phyloP scores from a whole-genome alignment of 805 yeast genomes.

The Cyberlindnera subsufficiens region DNA sequence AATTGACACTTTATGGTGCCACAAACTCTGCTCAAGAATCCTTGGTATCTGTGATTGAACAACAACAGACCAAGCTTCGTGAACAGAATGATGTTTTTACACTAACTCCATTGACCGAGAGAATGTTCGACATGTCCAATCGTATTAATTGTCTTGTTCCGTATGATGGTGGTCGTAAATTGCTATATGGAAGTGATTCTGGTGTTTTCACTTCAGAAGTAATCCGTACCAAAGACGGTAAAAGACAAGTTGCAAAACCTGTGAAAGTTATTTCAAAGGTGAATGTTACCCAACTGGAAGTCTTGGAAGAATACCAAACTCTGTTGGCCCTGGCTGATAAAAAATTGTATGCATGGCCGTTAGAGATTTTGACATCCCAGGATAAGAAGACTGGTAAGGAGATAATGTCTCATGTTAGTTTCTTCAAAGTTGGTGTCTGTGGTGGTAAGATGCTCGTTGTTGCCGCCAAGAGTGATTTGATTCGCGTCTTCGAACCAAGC shows the following conservation, averaged over 20 bases:
- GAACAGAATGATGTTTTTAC: slow-evolving; percentile 76
- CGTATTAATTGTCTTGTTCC: slow-evolving; percentile 89
- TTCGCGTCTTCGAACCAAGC: slow-evolving; percentile 83
- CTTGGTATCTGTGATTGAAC: slow-evolving; percentile 69
- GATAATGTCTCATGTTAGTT: slow-evolving; percentile 79
- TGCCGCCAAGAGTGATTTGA: slow-evolving; percentile 79
- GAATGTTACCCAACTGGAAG: slow-evolving; percentile 85
- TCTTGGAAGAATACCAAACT: slow-evolving; percentile 84
- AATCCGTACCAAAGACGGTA: slow-evolving; percentile 33
- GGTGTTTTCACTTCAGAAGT: slow-evolving; percentile 84
- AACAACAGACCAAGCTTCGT: slow-evolving; percentile 71
- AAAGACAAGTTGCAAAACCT: slow-evolving; percentile 62
- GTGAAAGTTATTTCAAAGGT: slow-evolving; percentile 65
- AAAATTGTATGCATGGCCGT: slow-evolving; percentile 68
- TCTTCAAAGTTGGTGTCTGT: slow-evolving; percentile 90
- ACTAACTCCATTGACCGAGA: slow-evolving; percentile 64
- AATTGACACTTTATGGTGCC: slow-evolving; percentile 36
- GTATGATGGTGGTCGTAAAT: slow-evolving; percentile 88
- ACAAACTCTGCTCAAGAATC: slow-evolving; percentile 62
- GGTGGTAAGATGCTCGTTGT: slow-evolving; percentile 84
- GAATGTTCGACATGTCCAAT: slow-evolving; percentile 67
- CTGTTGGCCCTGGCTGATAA: slow-evolving; percentile 79
- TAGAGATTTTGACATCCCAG: slow-evolving; percentile 54
- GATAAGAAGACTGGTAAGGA: slow-evolving; percentile 63
- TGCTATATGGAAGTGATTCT: slow-evolving; percentile 85